phyloP scores from a whole-genome alignment of 2,329 filamentous ascomycete genomes.

The Cercospora sp. region DNA sequence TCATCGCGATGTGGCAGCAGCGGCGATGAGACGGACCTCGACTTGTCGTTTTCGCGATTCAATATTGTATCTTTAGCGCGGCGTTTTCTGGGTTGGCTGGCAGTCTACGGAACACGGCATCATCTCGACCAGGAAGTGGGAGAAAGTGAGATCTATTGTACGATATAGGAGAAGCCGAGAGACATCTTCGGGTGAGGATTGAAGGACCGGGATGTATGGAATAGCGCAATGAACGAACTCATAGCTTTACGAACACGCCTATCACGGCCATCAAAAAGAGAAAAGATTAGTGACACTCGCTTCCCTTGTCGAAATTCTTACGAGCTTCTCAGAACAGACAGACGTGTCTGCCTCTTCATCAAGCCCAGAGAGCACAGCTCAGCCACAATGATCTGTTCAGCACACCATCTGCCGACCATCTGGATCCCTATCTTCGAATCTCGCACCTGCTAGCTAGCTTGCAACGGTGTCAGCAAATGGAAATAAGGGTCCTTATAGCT shows the following conservation, averaged over 20 bases:
- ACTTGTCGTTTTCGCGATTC: not conserved
- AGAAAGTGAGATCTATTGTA: constrained; percentile 7
- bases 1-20: constrained; percentile 17
- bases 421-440: not conserved
- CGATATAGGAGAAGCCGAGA: constrained; percentile 2
- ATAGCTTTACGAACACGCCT: not conserved
- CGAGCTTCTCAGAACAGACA: not conserved
- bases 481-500: not conserved
- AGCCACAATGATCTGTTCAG: not conserved
- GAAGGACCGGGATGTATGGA: not conserved
- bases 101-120: not conserved
- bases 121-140: not conserved
- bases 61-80: constrained; percentile 16
- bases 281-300: not conserved
- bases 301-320: not conserved
- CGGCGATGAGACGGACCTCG: not conserved
- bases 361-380: not conserved
- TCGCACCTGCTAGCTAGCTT: not conserved
- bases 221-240: not conserved
- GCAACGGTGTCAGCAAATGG: not conserved
- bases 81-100: constrained; percentile 10
- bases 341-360: not conserved
- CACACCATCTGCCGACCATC: not conserved
- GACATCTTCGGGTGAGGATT: not conserved
- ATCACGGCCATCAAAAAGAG: not conserved